Conservation (phyloP, 805 yeast genomes). For the Candida bentonensis region DNA sequence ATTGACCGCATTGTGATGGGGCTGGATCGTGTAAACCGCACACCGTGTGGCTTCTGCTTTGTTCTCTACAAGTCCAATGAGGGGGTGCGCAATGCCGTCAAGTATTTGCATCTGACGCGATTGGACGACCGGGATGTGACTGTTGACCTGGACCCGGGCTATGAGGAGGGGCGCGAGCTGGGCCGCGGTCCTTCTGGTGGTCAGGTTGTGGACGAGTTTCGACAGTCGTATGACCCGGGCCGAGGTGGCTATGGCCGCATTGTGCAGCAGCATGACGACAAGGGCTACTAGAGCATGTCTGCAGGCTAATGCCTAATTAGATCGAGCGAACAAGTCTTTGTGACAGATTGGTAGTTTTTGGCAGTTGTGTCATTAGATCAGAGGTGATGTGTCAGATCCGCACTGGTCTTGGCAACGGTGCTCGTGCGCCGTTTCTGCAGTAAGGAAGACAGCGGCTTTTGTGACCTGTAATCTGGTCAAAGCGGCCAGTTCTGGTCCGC, state of each 20-base stretch:
- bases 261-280: not conserved
- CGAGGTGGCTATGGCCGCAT: constrained; percentile 28
- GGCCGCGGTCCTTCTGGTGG: constrained; percentile 93
- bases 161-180: constrained; percentile 86
- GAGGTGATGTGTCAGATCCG: too few species aligned
- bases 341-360: too few species aligned
- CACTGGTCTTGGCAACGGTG: too few species aligned
- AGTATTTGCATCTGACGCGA: constrained; percentile 67
- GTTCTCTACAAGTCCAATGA: constrained; percentile 57
- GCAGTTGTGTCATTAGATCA: too few species aligned
- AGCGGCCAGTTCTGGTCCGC: too few species aligned
- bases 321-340: too few species aligned
- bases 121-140: constrained; percentile 71
- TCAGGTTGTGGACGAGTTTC: constrained; percentile 62
- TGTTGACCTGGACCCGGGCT: constrained; percentile 92
- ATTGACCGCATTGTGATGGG: constrained; percentile 86
- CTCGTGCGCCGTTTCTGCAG: too few species aligned
- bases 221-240: constrained; percentile 30
- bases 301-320: too few species aligned
- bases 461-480: too few species aligned
- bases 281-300: constrained; percentile 1
- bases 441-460: too few species aligned
- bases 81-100: constrained; percentile 71
- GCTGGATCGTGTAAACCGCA: constrained; percentile 71
- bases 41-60: constrained; percentile 96